Percentiles rank a stretch among this genome's conserved stretches.
Conservation (phyloP, 176 grass and related monocot species). For the Elaeis guineensis region DNA sequence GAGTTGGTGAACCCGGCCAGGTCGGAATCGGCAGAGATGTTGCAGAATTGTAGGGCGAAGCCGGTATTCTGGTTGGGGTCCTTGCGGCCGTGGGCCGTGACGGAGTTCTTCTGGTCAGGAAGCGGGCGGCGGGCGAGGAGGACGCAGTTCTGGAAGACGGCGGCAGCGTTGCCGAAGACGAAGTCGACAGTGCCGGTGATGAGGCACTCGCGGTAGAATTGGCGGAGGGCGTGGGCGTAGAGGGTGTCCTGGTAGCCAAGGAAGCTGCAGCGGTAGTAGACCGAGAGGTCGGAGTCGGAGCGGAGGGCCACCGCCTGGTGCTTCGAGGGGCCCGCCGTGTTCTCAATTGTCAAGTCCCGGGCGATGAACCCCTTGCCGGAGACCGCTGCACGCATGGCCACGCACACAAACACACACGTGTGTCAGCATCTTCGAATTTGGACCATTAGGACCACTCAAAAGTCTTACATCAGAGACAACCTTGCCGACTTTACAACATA, state of each 20-base stretch:
- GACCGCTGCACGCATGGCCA: background rate
- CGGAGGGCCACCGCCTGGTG: slow-evolving; percentile 87
- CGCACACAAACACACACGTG: background rate
- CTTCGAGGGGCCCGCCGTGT: slow-evolving; percentile 57
- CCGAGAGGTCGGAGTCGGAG: slow-evolving; percentile 66
- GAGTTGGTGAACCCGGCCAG: background rate
- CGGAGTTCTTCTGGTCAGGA: slow-evolving; percentile 41
- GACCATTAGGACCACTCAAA: too few relatives aligned
- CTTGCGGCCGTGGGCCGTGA: slow-evolving; percentile 56
- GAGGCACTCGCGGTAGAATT: slow-evolving; percentile 76
- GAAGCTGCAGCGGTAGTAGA: slow-evolving; percentile 72
- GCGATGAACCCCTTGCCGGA: slow-evolving; percentile 42
- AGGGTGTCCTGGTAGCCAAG: slow-evolving; percentile 87
- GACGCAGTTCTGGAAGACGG: slow-evolving; percentile 59
- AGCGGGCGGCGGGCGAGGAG: slow-evolving; percentile 39
- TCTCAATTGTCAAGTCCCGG: slow-evolving; percentile 62
- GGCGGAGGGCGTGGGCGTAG: slow-evolving; percentile 79
- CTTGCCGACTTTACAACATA: too few relatives aligned
- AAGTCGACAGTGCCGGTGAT: slow-evolving; percentile 74
- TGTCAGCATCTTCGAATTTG: background rate
- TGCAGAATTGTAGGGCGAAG: slow-evolving; percentile 74
- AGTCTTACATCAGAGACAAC: too few relatives aligned
- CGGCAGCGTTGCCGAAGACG: slow-evolving; percentile 78
- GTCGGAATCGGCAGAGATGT: slow-evolving; percentile 25
- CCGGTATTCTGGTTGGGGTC: slow-evolving; percentile 59